These are phyloP conservation scores for Pseudopyrenochaeta lycopersici DNA, from an alignment of 2,329 filamentous ascomycete species.

Conservation along the genomic window DNA sequence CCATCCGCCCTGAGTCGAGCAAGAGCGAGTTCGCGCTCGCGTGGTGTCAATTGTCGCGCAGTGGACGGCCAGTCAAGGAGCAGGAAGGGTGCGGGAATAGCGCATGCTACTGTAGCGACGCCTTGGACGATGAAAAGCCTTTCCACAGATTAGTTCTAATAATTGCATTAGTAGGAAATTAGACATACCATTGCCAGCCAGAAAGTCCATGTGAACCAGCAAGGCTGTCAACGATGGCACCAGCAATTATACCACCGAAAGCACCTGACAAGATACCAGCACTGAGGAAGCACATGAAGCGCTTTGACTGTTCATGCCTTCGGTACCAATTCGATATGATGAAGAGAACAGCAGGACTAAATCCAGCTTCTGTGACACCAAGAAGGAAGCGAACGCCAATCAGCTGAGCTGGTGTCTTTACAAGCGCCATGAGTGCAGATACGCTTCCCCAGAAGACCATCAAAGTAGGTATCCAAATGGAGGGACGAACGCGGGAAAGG, in stretches of 20 bases:
- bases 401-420: conserved; percentile 28
- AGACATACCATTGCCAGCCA: conserved; percentile 30
- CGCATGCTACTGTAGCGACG: conserved; percentile 28
- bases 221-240: conserved; percentile 26
- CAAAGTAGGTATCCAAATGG: conserved; percentile 27
- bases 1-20: conserved; percentile 36
- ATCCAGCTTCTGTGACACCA: conserved; percentile 34
- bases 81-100: conserved; percentile 32
- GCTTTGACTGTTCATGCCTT: conserved; percentile 34
- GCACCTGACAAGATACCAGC: conserved; percentile 31
- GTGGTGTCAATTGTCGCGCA: conserved; percentile 53
- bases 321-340: conserved; percentile 38
- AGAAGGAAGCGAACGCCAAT: conserved; percentile 34
- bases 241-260: conserved; percentile 33
- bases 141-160: neutral
- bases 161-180: neutral
- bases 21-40: conserved; percentile 52
- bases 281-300: conserved; percentile 35
- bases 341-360: conserved; percentile 33
- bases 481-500: conserved; percentile 27
- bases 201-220: conserved; percentile 27
- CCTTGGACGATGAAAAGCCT: conserved; percentile 38
- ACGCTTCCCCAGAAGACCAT: conserved; percentile 33
- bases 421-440: conserved; percentile 26
- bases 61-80: conserved; percentile 41